These are phyloP conservation scores for Saccharomycopsis vini DNA, from an alignment of 805 yeast species.

Conservation along the genomic window DNA sequence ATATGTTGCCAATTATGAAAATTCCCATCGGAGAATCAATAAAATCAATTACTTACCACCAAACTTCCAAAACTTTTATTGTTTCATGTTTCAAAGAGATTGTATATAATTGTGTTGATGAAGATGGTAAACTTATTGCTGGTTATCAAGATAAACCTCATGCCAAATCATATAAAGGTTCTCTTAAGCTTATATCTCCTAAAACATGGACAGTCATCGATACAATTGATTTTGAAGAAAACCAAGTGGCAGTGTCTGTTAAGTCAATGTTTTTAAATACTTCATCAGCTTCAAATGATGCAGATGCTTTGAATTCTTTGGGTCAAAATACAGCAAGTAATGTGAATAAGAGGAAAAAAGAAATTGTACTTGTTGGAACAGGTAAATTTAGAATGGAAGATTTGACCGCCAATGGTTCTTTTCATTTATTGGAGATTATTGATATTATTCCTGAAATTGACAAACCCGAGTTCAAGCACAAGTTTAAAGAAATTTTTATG, in stretches of 20 bases:
- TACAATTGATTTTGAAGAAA: conserved; percentile 51
- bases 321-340: conserved; percentile 23
- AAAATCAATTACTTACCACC: conserved; percentile 62
- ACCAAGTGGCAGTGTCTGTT: conserved; percentile 55
- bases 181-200: conserved; percentile 61
- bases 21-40: conserved; percentile 50
- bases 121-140: conserved; percentile 56
- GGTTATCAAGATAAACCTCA: conserved; percentile 48
- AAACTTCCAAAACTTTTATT: conserved; percentile 50
- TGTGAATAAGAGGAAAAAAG: conserved; percentile 36
- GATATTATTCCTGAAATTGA: conserved; percentile 87
- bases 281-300: conserved; percentile 24
- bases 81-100: conserved; percentile 51
- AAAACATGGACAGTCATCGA: conserved; percentile 72
- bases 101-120: conserved; percentile 61
- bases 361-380: conserved; percentile 71
- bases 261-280: conserved; percentile 44
- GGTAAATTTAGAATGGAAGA: conserved; percentile 74
- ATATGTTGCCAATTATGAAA: conserved; percentile 49
- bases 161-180: conserved; percentile 52
- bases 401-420: conserved; percentile 67
- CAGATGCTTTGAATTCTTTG: conserved; percentile 26
- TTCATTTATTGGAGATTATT: conserved; percentile 63
- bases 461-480: conserved; percentile 72
- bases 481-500: conserved; percentile 59